These are phyloP conservation scores for Fremontodendron californicum DNA, from an alignment of 345 rosid species.

Conservation along the genomic window DNA sequence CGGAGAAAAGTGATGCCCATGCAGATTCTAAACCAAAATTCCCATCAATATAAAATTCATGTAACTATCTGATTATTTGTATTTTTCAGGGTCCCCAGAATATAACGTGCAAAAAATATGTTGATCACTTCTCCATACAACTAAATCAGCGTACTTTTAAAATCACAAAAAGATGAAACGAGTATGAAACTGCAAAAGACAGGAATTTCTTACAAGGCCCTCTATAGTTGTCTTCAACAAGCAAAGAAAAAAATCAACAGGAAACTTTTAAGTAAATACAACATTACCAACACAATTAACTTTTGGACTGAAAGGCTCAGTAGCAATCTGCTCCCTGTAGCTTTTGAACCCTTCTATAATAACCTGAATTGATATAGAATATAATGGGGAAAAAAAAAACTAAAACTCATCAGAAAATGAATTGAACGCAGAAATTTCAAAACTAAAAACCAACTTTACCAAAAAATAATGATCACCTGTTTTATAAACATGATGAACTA, in stretches of 20 bases:
- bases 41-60: neutral
- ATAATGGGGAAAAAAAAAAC: neutral
- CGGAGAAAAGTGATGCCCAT: neutral
- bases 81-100: neutral
- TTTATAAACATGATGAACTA: slow-evolving; percentile 55
- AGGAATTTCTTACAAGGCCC: neutral
- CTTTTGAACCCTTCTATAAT: slow-evolving; percentile 96
- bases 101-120: neutral
- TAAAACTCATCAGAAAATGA: neutral
- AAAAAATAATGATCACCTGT: slow-evolving; percentile 40
- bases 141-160: neutral
- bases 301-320: slow-evolving; percentile 80
- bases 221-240: neutral
- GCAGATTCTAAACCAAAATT: neutral
- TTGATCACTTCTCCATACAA: neutral
- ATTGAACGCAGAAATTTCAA: neutral
- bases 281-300: slow-evolving; percentile 87
- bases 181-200: neutral
- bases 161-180: neutral
- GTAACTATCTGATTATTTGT: neutral
- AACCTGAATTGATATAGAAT: slow-evolving; percentile 40
- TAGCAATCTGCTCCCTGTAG: slow-evolving; percentile 87
- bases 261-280: neutral
- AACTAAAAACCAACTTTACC: neutral
- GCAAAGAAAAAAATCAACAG: neutral